These are phyloP conservation scores for Fraxinus xanthoxyloides DNA, from an alignment of 305 asterid species.

Conservation along the genomic window DNA sequence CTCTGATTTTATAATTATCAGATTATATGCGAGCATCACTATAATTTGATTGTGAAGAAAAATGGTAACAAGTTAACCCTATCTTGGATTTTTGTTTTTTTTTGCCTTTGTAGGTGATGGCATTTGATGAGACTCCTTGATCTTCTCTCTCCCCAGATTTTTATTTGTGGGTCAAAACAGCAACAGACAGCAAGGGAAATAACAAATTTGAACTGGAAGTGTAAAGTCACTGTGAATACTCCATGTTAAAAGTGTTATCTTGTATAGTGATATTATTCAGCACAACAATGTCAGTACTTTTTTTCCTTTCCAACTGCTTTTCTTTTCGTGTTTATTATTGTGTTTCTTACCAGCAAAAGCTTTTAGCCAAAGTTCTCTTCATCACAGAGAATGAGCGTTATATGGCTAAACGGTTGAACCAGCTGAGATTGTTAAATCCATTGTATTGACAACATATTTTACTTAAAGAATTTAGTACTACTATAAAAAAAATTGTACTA, in stretches of 20 bases:
- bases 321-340: not conserved
- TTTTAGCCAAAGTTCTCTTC: not conserved
- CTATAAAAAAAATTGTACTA: not conserved
- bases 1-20: not conserved
- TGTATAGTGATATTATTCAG: constrained; percentile 26
- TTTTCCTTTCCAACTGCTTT: not conserved
- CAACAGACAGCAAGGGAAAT: constrained; percentile 17
- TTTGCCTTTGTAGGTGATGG: constrained; percentile 59
- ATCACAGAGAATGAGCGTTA: not conserved
- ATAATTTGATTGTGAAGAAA: not conserved
- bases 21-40: not conserved
- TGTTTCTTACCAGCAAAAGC: not conserved
- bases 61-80: not conserved
- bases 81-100: not conserved
- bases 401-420: not conserved
- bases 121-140: constrained; percentile 69
- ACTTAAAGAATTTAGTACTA: not conserved
- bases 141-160: constrained; percentile 9
- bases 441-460: not conserved
- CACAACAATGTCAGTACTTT: not conserved
- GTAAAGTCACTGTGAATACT: constrained; percentile 56
- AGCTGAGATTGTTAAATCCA: not conserved
- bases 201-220: constrained; percentile 23
- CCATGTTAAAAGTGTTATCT: constrained; percentile 26
- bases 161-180: constrained; percentile 32